Conservation (phyloP, 2,329 filamentous ascomycete genomes). For the Penicillium freii region DNA sequence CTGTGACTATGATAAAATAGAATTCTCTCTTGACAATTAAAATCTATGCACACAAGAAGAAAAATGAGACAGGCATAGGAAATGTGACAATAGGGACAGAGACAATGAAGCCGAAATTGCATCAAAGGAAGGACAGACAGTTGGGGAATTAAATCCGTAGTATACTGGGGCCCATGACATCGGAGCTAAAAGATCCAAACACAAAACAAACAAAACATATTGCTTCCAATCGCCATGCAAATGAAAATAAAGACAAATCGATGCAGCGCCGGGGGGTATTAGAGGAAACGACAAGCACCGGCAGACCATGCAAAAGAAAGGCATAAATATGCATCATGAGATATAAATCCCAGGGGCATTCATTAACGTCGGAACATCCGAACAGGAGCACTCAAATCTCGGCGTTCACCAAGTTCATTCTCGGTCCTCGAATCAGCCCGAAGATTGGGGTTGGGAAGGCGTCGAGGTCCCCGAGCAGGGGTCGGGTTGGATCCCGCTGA, state of each 20-base stretch:
- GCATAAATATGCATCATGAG: slow-evolving; percentile 7
- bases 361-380: slow-evolving; percentile 31
- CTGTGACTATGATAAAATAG: background rate
- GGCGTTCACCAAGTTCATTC: slow-evolving; percentile 30
- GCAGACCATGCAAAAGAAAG: slow-evolving; percentile 15
- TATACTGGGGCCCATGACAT: slow-evolving; percentile 12
- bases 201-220: slow-evolving; percentile 7
- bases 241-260: slow-evolving; percentile 8
- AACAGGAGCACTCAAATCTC: slow-evolving; percentile 41
- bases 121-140: slow-evolving; percentile 4
- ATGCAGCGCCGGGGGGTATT: slow-evolving; percentile 33
- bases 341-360: background rate
- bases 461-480: slow-evolving; percentile 28
- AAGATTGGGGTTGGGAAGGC: slow-evolving; percentile 37
- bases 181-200: slow-evolving; percentile 4
- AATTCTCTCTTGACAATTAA: background rate
- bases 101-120: slow-evolving; percentile 2
- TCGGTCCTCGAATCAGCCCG: slow-evolving; percentile 31
- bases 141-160: slow-evolving; percentile 2
- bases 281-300: slow-evolving; percentile 20
- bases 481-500: slow-evolving; percentile 27
- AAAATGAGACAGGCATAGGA: slow-evolving; percentile 23
- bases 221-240: slow-evolving; percentile 15
- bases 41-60: slow-evolving; percentile 12
- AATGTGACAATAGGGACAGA: slow-evolving; percentile 4